These are phyloP conservation scores for Zygosaccharomyces lentus DNA, from an alignment of 805 yeast genomes.

Conservation along the genomic window DNA sequence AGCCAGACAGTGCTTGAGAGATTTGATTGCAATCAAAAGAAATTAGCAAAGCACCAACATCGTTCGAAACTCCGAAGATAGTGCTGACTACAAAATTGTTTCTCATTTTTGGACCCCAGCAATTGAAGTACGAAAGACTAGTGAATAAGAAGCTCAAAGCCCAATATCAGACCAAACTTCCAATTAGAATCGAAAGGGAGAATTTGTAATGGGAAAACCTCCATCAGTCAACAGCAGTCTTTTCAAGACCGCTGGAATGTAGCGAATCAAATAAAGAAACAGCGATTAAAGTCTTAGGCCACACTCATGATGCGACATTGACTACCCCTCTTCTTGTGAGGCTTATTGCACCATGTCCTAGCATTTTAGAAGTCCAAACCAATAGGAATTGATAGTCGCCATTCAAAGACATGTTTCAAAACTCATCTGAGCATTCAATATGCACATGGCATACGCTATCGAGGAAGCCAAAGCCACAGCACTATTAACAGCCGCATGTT, in stretches of 20 bases:
- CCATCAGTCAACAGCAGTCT: constrained; percentile 56
- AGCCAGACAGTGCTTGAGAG: constrained; percentile 44
- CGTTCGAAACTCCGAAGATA: constrained; percentile 56
- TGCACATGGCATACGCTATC: constrained; percentile 55
- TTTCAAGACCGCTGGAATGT: constrained; percentile 36
- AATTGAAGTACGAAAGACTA: constrained; percentile 56
- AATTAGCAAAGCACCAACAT: constrained; percentile 51
- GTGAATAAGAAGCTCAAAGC: constrained; percentile 61
- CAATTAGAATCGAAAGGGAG: constrained; percentile 41
- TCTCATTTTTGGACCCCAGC: constrained; percentile 36
- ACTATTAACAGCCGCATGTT: constrained; percentile 47
- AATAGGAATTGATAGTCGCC: constrained; percentile 47
- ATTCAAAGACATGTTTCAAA: constrained; percentile 45
- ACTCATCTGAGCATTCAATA: constrained; percentile 45
- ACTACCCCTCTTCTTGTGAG: constrained; percentile 53
- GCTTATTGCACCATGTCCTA: constrained; percentile 68
- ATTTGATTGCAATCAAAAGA: constrained; percentile 59
- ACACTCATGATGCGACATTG: constrained; percentile 55
- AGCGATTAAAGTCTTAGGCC: constrained; percentile 62
- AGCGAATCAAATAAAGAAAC: constrained; percentile 54
- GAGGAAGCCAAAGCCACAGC: constrained; percentile 41
- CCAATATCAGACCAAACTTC: constrained; percentile 58
- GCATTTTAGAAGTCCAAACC: constrained; percentile 53
- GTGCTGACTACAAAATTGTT: constrained; percentile 56
- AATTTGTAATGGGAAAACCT: constrained; percentile 47